These are phyloP conservation scores for Tylopilus intermedius DNA, from an alignment of 768 basidiomycete genomes.

Conservation along the genomic window DNA sequence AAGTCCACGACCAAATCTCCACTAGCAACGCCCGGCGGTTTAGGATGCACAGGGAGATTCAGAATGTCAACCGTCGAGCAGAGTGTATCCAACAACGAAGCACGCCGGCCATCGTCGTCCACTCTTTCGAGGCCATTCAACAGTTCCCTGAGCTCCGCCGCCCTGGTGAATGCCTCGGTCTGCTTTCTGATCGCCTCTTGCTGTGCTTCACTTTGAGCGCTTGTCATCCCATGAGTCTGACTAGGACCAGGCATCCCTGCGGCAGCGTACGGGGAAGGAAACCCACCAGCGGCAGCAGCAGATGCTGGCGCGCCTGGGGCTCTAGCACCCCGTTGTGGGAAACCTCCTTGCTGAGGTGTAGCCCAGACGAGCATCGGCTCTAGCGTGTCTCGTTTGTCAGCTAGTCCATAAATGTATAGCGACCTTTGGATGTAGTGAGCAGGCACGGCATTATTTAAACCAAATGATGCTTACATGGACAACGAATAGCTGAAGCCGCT, in stretches of 20 bases:
- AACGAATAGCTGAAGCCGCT: conserved; percentile 49
- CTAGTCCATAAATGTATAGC: conserved; percentile 65
- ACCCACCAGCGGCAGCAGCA: conserved; percentile 11
- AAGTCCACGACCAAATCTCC: conserved; percentile 70
- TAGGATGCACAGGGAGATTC: conserved; percentile 62
- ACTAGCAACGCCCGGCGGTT: conserved; percentile 63
- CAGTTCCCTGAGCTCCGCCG: conserved; percentile 62
- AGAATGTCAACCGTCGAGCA: conserved; percentile 67
- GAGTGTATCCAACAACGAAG: conserved; percentile 64
- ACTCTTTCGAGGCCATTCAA: conserved; percentile 68
- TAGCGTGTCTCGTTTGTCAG: conserved; percentile 53
- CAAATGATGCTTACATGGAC: conserved; percentile 46
- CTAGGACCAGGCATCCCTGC: conserved; percentile 19
- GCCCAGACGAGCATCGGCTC: conserved; percentile 73
- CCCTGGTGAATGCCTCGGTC: conserved; percentile 50
- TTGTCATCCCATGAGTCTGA: conserved; percentile 10
- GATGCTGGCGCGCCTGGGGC: conserved; percentile 21
- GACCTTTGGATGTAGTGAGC: conserved; percentile 38
- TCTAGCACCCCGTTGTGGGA: conserved; percentile 26
- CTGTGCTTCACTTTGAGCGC: conserved; percentile 32
- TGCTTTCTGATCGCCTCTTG: conserved; percentile 27
- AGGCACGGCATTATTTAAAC: neutral
- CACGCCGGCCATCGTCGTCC: conserved; percentile 68
- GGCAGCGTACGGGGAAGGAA: conserved; percentile 13
- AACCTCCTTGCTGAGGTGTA: conserved; percentile 62